Evolutionary conservation across 1,284 basidiomycete genomes (phyloP), one percentile per base, ranked within the genome.

Genomic region (Erythrobasidium hasegawianum): DNA sequence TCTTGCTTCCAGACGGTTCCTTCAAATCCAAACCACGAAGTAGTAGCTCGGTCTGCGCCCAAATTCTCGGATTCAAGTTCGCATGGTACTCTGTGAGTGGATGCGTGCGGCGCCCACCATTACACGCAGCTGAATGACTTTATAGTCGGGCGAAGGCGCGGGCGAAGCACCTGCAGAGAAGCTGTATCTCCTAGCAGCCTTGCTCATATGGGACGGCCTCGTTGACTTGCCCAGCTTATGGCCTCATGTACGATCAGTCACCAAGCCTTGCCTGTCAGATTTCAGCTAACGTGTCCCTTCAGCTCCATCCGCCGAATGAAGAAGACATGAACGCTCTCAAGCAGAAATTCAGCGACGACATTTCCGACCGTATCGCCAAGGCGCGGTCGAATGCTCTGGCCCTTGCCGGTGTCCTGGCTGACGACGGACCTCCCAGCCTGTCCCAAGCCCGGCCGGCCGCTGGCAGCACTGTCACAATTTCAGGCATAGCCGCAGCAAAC

Each of bases 51-150:
- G 87, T 92, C 14, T 81, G 95, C 69, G 88, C 90, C 9, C 91
- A 97, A 77, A 87, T 97, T 1, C 80, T 99, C 13, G 95, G 95
- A 20, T 97, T 97, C 83, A 97, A 98, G 76, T 96, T 96, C 74
- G 82, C 83, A 10, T 86, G 88, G 77, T 97, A 95, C 78, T 87
- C 91, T 79, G 89, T 89, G 70, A 61, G 83, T 73, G 39, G 47
- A 18, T 71, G 66, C 72, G 26, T 24, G 74, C 74, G 24, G n/a
- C 50, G 9, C 2, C 50, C 9, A 8, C n/a, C 3, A 24, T 10
- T 29, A 52, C 47, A 53, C 3, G 1, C 24, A 27, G 41, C 13
- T 41, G 24, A 14, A n/a, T 24, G 8, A 14, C 20, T n/a, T 53
- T 3, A 13, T 39, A 68, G 67, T 22, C 60, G 2, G 22, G 27